These are phyloP conservation scores for Vinca major DNA, from an alignment of 305 asterid species.

Conservation along the genomic window DNA sequence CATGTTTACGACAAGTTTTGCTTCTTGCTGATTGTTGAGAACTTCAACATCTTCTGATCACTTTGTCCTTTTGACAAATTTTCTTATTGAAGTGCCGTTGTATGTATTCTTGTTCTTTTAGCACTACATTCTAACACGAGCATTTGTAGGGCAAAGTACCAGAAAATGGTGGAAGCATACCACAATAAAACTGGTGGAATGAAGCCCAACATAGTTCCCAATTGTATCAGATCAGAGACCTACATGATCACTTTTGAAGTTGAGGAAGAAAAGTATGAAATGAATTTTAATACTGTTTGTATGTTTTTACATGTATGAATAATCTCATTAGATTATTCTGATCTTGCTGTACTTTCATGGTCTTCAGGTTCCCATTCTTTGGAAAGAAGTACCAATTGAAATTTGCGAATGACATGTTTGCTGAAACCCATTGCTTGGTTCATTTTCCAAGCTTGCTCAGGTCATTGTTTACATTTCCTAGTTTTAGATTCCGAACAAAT, in stretches of 20 bases:
- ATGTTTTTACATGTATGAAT: conserved; percentile 12
- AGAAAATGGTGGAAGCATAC: conserved; percentile 92
- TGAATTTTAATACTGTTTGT: conserved; percentile 12
- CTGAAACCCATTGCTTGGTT: conserved; percentile 81
- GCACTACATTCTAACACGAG: background rate
- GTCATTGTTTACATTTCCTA: conserved; percentile 27
- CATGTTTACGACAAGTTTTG: background rate
- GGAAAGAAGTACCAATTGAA: conserved; percentile 95
- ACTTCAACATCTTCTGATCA: background rate
- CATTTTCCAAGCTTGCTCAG: conserved; percentile 96
- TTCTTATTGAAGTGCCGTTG: background rate
- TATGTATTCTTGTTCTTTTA: background rate
- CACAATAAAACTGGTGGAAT: conserved; percentile 69
- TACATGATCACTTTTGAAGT: conserved; percentile 93
- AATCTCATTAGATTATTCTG: conserved; percentile 17
- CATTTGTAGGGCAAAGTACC: conserved; percentile 82
- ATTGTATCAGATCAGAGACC: conserved; percentile 86
- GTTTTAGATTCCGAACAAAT: background rate
- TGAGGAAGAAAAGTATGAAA: conserved; percentile 88
- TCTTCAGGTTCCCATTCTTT: conserved; percentile 82
- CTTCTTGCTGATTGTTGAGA: background rate
- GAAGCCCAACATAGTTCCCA: conserved; percentile 82
- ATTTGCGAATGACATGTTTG: conserved; percentile 60
- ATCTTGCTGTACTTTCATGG: conserved; percentile 17
- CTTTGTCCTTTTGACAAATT: background rate